Evolutionary conservation across 2,329 filamentous ascomycete genomes (phyloP).

Genomic region (Akanthomyces uredinophilus): DNA sequence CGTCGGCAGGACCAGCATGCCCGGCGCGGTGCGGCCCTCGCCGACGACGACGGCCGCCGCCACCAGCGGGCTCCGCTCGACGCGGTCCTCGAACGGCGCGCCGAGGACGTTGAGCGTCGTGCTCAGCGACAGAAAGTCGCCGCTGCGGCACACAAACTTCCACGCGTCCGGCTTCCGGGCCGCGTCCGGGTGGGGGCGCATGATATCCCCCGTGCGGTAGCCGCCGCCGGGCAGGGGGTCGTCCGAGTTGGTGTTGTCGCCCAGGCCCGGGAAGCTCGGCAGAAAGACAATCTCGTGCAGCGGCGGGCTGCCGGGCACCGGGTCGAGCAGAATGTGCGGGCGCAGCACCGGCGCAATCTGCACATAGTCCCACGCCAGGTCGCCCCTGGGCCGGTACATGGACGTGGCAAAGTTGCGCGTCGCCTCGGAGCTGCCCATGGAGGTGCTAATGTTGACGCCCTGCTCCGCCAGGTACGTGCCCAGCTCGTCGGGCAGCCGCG

Average conservation of each 20-base stretch:
- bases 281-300: slow-evolving; percentile 1
- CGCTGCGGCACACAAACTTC: neutral
- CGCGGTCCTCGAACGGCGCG: neutral
- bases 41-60: slow-evolving; percentile 1
- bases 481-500: slow-evolving; percentile 1
- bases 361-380: neutral
- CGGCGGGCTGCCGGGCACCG: neutral
- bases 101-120: neutral
- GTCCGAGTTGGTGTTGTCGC: neutral
- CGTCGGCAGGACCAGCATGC: neutral
- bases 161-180: neutral
- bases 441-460: slow-evolving; percentile 4
- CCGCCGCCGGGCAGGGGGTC: neutral
- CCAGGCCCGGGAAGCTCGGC: neutral
- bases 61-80: slow-evolving; percentile 1
- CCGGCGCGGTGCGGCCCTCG: neutral
- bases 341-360: neutral
- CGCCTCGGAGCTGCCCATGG: slow-evolving; percentile 3
- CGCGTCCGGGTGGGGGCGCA: neutral
- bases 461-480: neutral
- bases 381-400: neutral
- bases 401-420: slow-evolving; percentile 4
- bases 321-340: neutral
- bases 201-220: slow-evolving; percentile 1
- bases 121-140: slow-evolving; percentile 4